Conservation (phyloP, 1,284 basidiomycete species). For the Moniliella sp. region DNA sequence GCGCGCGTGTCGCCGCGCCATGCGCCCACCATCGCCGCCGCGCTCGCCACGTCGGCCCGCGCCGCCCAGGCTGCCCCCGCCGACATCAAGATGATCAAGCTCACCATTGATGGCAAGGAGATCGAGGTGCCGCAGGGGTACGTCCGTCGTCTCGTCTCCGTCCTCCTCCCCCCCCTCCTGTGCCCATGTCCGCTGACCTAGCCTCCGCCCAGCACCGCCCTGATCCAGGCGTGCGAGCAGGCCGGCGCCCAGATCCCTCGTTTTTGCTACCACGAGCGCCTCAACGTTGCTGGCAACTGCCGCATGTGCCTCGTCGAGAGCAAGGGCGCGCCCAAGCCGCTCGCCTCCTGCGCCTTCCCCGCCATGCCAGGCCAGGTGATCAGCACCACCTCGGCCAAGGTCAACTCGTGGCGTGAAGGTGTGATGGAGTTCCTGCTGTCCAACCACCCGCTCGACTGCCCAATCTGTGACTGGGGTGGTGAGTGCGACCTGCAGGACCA, state of each 20-base stretch:
- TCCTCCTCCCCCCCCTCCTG: neutral
- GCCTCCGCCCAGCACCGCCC: constrained; percentile 34
- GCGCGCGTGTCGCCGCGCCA: too few species aligned
- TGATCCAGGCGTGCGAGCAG: constrained; percentile 72
- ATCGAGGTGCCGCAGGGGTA: constrained; percentile 29
- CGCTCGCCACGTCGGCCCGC: too few species aligned
- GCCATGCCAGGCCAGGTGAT: constrained; percentile 91
- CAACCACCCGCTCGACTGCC: constrained; percentile 94
- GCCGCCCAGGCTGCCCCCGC: constrained; percentile 3
- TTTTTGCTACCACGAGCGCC: constrained; percentile 79
- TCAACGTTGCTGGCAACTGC: constrained; percentile 31
- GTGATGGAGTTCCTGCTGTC: constrained; percentile 96
- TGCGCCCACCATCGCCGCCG: too few species aligned
- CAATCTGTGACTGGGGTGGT: constrained; percentile 60
- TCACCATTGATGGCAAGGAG: constrained; percentile 32
- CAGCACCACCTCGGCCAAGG: constrained; percentile 78
- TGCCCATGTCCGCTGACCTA: neutral
- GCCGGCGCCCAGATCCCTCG: constrained; percentile 36
- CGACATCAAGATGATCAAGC: constrained; percentile 29
- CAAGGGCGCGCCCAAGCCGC: constrained; percentile 73
- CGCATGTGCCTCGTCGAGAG: constrained; percentile 77
- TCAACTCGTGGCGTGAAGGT: constrained; percentile 71
- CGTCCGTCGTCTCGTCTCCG: constrained; percentile 1
- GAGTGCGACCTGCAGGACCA: constrained; percentile 99
- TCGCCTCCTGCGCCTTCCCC: constrained; percentile 60